Evolutionary conservation across 2,329 filamentous ascomycete species (phyloP), one percentile per base, ranked within the genome.

Genomic region (Fusarium napiforme): DNA sequence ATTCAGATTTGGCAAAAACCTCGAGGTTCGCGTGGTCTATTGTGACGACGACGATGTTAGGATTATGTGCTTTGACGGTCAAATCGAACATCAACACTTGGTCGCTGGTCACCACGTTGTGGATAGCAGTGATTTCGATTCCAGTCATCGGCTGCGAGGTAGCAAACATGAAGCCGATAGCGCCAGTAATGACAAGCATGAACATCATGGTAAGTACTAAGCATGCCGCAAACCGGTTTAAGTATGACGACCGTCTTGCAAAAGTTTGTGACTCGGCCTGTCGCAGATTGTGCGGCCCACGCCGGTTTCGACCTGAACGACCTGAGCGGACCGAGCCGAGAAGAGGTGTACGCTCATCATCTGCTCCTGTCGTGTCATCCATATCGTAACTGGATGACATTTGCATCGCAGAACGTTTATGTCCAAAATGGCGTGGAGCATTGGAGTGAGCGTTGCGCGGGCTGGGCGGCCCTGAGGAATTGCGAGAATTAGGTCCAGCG

Each of bases 61-160:
- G 95, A 80, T 99, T 99, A 76, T 96, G 87, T 1, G 96, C 96
- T 75, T 90, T 90, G 67, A 99, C 94, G 26, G 93, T 90, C 55
- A 99, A 84, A 81, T 99, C 96, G 78, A 98, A 89, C 90, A 99
- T 97, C 46, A 99, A 88, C 80, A 98, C 95, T 81, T 97, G 94
- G 81, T 97, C 94, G 77, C 94, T 97, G 5, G 95, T 95, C 55
- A 98, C 88, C 30, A 99, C 94, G 75, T 97, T 97, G 77, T 93
- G 90, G 74, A 99, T 94, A 72, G 92, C 91, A 62, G 92, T 86
- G 49, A 98, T 90, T 72, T 92, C 87, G 66, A 98, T 93, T 72
- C 93, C 90, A 32, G 90, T 89, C 53, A 99, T 88, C 11, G 95
- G 93, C 79, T 97, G 95, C 36, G 95, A 97, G 26, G 95, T 96